phyloP scores from a whole-genome alignment of 1,284 basidiomycete genomes.

The Irpex sp. region DNA sequence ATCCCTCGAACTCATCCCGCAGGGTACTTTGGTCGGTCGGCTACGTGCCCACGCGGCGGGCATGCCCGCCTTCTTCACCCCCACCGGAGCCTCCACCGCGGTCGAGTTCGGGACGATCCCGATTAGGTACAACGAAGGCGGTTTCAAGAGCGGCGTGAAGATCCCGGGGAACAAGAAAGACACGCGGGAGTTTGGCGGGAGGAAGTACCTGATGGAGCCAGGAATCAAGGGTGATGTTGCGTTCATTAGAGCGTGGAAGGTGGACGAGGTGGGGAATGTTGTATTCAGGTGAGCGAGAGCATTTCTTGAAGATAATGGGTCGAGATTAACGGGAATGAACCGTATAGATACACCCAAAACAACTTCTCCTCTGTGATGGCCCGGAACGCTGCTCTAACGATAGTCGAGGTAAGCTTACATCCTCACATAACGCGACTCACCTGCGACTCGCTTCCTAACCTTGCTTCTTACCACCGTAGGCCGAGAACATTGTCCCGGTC shows the following conservation, averaged over 20 bases:
- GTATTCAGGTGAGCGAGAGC: slow-evolving; percentile 63
- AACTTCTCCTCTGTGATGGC: slow-evolving; percentile 90
- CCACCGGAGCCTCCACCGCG: slow-evolving; percentile 89
- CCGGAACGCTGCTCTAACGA: slow-evolving; percentile 85
- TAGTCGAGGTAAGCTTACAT: slow-evolving; percentile 71
- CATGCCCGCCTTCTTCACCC: slow-evolving; percentile 95
- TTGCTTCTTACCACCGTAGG: slow-evolving; percentile 37
- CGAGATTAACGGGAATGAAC: not conserved
- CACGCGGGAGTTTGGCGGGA: slow-evolving; percentile 75
- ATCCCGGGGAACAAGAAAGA: slow-evolving; percentile 79
- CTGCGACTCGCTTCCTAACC: not conserved
- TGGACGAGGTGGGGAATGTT: slow-evolving; percentile 85
- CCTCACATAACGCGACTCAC: not conserved
- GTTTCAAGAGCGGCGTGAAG: slow-evolving; percentile 59
- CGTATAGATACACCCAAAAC: slow-evolving; percentile 77
- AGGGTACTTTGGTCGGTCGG: slow-evolving; percentile 89
- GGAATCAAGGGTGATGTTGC: slow-evolving; percentile 87
- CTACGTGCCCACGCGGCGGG: slow-evolving; percentile 91
- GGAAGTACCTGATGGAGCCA: slow-evolving; percentile 85
- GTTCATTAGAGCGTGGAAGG: slow-evolving; percentile 93
- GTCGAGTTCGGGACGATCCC: slow-evolving; percentile 80
- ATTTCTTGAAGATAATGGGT: not conserved
- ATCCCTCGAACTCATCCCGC: slow-evolving; percentile 85
- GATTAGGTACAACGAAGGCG: slow-evolving; percentile 68
- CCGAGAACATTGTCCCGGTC: slow-evolving; percentile 88